Percentiles rank a stretch among this genome's conserved stretches.
These are phyloP conservation scores for Apostasia shenzhenica DNA, from an alignment of 106 monocot genomes.

Conservation along the genomic window DNA sequence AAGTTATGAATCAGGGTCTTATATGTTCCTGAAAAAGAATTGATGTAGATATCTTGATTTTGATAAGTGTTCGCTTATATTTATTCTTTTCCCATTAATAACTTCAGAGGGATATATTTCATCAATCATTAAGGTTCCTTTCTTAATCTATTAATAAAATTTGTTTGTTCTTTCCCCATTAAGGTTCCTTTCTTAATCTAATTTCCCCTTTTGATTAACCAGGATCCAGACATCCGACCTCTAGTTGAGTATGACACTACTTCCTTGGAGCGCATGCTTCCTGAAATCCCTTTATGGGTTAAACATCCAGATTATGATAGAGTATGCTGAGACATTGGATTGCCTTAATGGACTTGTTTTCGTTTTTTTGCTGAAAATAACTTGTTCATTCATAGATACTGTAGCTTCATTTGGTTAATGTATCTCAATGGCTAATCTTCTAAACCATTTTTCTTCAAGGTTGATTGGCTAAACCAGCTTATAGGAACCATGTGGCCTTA, in stretches of 20 bases:
- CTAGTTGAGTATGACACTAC: slow-evolving; percentile 55
- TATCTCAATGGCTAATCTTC: neutral
- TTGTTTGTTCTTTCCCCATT: too few species aligned
- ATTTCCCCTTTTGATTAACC: neutral
- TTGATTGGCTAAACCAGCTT: slow-evolving; percentile 95
- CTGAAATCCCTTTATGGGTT: slow-evolving; percentile 89
- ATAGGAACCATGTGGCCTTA: slow-evolving; percentile 92
- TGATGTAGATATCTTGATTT: too few species aligned
- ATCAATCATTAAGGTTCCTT: too few species aligned
- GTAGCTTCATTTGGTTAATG: neutral
- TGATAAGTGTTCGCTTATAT: too few species aligned
- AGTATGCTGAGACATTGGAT: slow-evolving; percentile 26
- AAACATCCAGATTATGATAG: slow-evolving; percentile 93
- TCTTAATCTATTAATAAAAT: too few species aligned
- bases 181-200: too few species aligned
- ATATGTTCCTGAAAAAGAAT: too few species aligned
- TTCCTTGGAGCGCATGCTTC: slow-evolving; percentile 63
- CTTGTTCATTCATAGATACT: neutral
- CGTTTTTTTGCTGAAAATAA: neutral
- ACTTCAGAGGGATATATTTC: too few species aligned
- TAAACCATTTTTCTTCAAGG: slow-evolving; percentile 28
- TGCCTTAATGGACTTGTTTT: neutral
- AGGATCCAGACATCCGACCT: slow-evolving; percentile 51
- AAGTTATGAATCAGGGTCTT: too few species aligned
- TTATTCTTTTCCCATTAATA: too few species aligned